phyloP scores from a whole-genome alignment of 106 monocot genomes.

The Iris macrosiphon region DNA sequence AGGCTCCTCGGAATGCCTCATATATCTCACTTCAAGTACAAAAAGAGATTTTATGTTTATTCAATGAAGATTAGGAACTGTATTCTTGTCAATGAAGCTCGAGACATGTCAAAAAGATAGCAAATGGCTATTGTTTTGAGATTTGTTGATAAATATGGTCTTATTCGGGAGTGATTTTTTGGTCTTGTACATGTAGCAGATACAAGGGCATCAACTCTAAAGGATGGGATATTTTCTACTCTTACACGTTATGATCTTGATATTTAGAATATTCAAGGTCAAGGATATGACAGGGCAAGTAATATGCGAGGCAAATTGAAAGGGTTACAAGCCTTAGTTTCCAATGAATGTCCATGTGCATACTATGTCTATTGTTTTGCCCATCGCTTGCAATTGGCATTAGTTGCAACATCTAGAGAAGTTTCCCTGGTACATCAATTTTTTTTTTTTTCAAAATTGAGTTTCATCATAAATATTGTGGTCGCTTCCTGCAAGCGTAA shows the following conservation, averaged over 20 bases:
- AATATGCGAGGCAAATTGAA: conserved; percentile 18
- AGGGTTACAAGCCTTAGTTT: conserved; percentile 9
- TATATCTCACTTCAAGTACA: conserved; percentile 10
- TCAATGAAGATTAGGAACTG: conserved; percentile 5
- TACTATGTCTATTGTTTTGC: conserved; percentile 21
- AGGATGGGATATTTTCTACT: neutral
- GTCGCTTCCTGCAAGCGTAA: conserved; percentile 13
- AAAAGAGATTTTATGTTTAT: conserved; percentile 6
- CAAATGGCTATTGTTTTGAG: conserved; percentile 7
- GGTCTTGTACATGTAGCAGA: conserved; percentile 9
- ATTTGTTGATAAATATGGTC: conserved; percentile 10
- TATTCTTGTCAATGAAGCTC: conserved; percentile 14
- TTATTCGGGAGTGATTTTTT: neutral
- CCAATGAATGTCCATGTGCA: conserved; percentile 10
- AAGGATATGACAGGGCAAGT: conserved; percentile 17
- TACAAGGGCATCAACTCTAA: conserved; percentile 4
- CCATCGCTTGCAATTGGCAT: conserved; percentile 14
- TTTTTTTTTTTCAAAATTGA: conserved; percentile 7
- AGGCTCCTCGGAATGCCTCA: no score
- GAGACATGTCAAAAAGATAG: conserved; percentile 1
- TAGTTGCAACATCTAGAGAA: conserved; percentile 12
- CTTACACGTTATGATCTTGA: neutral
- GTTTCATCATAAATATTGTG: conserved; percentile 5
- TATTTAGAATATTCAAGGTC: conserved; percentile 7
- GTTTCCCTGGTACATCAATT: conserved; percentile 1